Base-by-base conservation (phyloP, 2,329 filamentous ascomycete genomes). In the Alternaria brassicicola region DNA sequence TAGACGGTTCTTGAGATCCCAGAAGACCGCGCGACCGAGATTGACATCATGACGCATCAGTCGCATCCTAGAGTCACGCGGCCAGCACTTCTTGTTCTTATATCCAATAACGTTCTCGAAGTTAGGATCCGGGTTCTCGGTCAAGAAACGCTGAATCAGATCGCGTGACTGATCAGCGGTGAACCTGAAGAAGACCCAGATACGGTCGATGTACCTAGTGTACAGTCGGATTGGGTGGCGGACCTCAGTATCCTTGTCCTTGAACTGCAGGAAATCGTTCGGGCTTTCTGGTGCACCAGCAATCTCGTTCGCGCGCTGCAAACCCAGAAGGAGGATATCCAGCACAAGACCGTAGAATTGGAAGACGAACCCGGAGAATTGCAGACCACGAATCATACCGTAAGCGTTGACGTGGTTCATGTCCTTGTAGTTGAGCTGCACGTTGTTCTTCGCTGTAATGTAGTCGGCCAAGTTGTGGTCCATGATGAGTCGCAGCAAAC, bases 341-440 rank as follows among this genome's bases (percentile, higher is more conserved):
- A 99, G 88, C 58, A 99, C 94, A 61, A 99, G 83, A 45, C 96
- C 95, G 70, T 99, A 99, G 83, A 93, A 99, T 76, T 99, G 95
- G 85, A 99, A 99, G 21, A 99, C 95, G 63, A 99, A 99, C 0
- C 92, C 95, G 2, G 95, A 97, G 80, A 99, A 99, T 67, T 99
- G 96, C 15, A 99, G 85, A 68, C 96, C 95, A 71, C 95, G 92
- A 71, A 99, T 97, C 90, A 99, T 91, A 68, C 95, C 95, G 75
- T 98, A 99, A 75, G 92, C 96, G 80, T 99, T 99, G 75, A 96
- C 95, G 73, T 99, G 95, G 74, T 97, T 98, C 95, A 99, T 99
- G 71, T 99, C 95, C 82, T 99, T 99, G 84, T 99, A 99, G 62
- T 96, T 97, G 63, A 99, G 86, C 76, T 97, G 94, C 12, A 99